Evolutionary conservation across 2,329 filamentous ascomycete genomes (phyloP).

Genomic region (Aspergillus fumigatus): DNA sequence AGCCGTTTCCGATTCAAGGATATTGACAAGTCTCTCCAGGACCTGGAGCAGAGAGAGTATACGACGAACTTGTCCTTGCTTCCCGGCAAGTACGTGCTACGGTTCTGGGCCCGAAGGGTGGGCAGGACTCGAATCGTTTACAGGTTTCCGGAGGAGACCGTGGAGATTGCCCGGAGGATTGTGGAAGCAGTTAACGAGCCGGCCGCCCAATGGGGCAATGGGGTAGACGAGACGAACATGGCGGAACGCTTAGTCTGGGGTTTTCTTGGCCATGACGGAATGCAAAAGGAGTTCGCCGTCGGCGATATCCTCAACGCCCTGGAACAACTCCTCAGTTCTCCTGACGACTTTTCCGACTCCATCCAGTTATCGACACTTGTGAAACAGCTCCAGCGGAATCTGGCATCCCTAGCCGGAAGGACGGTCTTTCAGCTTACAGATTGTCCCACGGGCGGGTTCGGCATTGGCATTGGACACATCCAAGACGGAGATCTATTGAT

Average conservation of each 20-base stretch:
- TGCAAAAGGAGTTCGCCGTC: not conserved
- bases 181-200: not conserved
- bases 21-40: not conserved
- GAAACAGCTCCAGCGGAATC: not conserved
- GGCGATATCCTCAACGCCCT: not conserved
- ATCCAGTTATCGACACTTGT: not conserved
- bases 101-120: conserved; percentile 1
- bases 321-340: not conserved
- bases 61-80: conserved; percentile 2
- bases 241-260: not conserved
- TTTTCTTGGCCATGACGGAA: not conserved
- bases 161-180: not conserved
- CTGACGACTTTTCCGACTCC: not conserved
- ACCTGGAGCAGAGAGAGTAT: conserved; percentile 1
- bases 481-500: conserved; percentile 3
- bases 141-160: not conserved
- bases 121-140: not conserved
- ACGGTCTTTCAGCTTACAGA: conserved; percentile 1
- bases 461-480: not conserved
- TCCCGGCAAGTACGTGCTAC: conserved; percentile 1
- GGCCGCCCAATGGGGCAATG: not conserved
- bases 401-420: not conserved
- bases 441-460: conserved; percentile 1
- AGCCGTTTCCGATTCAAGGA: not conserved
- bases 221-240: not conserved